Evolutionary conservation across 192 early-diverging fungal genomes (phyloP).

Genomic region (Phlyctochytrium arcticum): DNA sequence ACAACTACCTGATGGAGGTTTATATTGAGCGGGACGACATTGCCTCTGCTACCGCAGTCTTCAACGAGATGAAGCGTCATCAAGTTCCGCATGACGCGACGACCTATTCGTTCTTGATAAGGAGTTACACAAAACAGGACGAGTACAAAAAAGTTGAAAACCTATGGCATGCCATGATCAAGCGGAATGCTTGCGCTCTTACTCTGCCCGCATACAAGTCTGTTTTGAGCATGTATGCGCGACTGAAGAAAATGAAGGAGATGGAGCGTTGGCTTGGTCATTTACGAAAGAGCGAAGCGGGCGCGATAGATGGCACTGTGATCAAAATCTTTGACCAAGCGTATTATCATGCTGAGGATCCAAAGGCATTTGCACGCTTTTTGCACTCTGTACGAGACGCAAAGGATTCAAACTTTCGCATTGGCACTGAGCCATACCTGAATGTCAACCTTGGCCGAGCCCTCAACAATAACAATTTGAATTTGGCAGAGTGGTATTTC

Average conservation of each 20-base stretch:
- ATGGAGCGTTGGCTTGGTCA: background rate
- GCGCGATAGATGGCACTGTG: background rate
- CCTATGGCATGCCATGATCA: background rate
- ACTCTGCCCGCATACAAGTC: background rate
- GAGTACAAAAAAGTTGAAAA: background rate
- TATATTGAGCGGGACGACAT: background rate
- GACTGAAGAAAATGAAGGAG: background rate
- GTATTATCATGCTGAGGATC: background rate
- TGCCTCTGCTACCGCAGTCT: background rate
- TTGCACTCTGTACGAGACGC: background rate
- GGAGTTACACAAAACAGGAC: background rate
- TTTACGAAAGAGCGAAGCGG: background rate
- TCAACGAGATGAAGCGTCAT: background rate
- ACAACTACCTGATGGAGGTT: background rate
- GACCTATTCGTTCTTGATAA: background rate
- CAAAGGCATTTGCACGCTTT: background rate
- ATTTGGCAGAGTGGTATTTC: no score
- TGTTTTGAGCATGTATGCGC: background rate
- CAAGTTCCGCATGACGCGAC: background rate
- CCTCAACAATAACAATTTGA: no score
- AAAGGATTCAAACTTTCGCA: background rate
- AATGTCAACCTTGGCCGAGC: background rate
- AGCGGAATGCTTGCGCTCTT: background rate
- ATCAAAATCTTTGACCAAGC: background rate
- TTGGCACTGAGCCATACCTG: background rate